These are phyloP conservation scores for Lasiodiplodia gonubiensis DNA, from an alignment of 2,329 filamentous ascomycete genomes.

Conservation along the genomic window DNA sequence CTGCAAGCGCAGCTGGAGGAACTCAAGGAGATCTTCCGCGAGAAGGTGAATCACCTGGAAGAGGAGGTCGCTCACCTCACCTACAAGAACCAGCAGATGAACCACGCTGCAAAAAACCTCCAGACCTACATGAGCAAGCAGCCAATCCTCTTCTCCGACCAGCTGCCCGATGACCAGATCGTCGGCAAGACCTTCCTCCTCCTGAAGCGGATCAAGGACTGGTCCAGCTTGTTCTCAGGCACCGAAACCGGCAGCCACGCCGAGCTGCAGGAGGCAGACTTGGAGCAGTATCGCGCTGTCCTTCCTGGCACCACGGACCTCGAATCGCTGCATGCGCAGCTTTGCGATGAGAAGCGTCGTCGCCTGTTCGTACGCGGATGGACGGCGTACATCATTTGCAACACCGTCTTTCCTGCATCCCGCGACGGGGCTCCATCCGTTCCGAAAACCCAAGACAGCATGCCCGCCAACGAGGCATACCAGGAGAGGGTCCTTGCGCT, in stretches of 20 bases:
- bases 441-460: no score
- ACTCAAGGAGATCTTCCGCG: neutral
- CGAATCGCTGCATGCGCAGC: neutral
- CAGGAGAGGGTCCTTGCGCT: neutral
- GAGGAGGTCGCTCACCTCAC: neutral
- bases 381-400: neutral
- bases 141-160: neutral
- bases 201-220: neutral
- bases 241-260: no score
- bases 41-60: neutral
- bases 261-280: neutral
- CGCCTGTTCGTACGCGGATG: neutral
- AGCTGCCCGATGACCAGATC: neutral
- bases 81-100: neutral
- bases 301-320: neutral
- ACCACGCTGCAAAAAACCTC: neutral
- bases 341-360: neutral
- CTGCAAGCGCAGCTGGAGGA: neutral
- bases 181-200: neutral
- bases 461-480: neutral
- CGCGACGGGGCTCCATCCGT: neutral
- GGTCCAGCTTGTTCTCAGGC: neutral
- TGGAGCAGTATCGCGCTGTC: neutral
- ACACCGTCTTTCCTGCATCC: neutral
- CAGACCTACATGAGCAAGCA: neutral